Evolutionary conservation across 305 asterid genomes (phyloP), one percentile per base, ranked within the genome.

Genomic region (Fraxinus dipetala): DNA sequence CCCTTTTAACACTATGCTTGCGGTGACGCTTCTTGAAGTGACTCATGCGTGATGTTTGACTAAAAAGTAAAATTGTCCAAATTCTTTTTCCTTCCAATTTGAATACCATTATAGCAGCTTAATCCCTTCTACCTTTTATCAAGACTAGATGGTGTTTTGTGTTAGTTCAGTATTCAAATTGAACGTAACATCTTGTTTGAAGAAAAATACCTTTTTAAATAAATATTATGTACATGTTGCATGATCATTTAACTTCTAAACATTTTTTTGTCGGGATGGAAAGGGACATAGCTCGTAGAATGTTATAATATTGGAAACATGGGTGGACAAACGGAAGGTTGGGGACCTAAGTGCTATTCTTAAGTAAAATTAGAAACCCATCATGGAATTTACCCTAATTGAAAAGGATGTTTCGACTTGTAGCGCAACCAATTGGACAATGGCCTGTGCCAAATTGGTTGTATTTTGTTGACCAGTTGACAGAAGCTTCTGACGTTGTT

Each of bases 381-480:
- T 56, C 67, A 6, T 56, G 13, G 67, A 56, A 56, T 54, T 54
- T 54, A n/a, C 65, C 65, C 28, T 72, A 72, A 24, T 6, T 54
- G 26, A 54, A 54, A 54, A 54, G 26, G 10, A 54, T 54, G 65
- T n/a, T 0, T 5, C 2, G 65, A n/a, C 24, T n/a, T 54, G 8
- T 30, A 26, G 80, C 40, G 14, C 10, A n/a, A 54, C 65, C 14
- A 54, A n/a, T n/a, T 54, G 65, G 3, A 5, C 22, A n/a, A 5
- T 54, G 24, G 63, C 7, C 63, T 16, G 72, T 16, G 80, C 4
- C 26, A 1, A 77, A 2, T 0, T 73, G 81, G 72, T 11, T 45
- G 54, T 81, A 45, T 45, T 59, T 72, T 59, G 78, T 59, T 81
- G 87, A 74, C 87, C 80, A 81, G 31, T 40, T 18, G 76, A 78